Percentiles rank a stretch among this genome's conserved stretches.
These are phyloP conservation scores for Sugiyamaella floridensis DNA, from an alignment of 805 yeast species.

Conservation along the genomic window DNA sequence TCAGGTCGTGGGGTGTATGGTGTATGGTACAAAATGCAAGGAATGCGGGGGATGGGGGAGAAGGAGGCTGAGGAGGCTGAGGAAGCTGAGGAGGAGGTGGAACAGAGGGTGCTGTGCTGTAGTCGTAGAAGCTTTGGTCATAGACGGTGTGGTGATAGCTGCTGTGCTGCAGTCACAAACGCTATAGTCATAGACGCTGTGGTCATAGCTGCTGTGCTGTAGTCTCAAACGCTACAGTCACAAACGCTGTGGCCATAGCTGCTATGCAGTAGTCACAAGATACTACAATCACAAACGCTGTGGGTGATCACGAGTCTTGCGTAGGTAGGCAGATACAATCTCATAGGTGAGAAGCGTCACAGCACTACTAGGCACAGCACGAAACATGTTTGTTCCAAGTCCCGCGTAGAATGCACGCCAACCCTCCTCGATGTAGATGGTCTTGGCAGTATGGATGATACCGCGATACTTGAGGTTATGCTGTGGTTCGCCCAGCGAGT, in stretches of 20 bases:
- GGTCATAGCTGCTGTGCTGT: too few species aligned
- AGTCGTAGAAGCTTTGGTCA: background rate
- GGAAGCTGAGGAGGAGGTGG: too few species aligned
- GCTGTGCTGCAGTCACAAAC: background rate
- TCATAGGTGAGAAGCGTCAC: constrained; percentile 93
- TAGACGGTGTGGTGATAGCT: background rate
- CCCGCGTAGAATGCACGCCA: constrained; percentile 83
- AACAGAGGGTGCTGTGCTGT: too few species aligned
- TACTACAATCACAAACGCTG: background rate
- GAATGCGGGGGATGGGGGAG: background rate
- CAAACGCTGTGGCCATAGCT: background rate
- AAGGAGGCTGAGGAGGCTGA: too few species aligned
- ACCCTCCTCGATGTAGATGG: constrained; percentile 61
- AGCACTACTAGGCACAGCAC: constrained; percentile 94
- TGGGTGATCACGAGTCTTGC: background rate
- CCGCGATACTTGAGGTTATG: constrained; percentile 27
- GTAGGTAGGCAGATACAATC: constrained; percentile 26
- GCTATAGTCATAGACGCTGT: background rate
- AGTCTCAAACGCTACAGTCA: background rate
- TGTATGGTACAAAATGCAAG: background rate
- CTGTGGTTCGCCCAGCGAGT: constrained; percentile 11
- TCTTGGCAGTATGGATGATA: constrained; percentile 29
- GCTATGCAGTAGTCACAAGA: too few species aligned
- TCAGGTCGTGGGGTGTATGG: background rate
- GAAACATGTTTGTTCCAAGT: constrained; percentile 69